Evolutionary conservation across 225 moss, liverwort and hornwort genomes (phyloP).

Genomic region (Bryoerythrophyllum caledonicum): DNA sequence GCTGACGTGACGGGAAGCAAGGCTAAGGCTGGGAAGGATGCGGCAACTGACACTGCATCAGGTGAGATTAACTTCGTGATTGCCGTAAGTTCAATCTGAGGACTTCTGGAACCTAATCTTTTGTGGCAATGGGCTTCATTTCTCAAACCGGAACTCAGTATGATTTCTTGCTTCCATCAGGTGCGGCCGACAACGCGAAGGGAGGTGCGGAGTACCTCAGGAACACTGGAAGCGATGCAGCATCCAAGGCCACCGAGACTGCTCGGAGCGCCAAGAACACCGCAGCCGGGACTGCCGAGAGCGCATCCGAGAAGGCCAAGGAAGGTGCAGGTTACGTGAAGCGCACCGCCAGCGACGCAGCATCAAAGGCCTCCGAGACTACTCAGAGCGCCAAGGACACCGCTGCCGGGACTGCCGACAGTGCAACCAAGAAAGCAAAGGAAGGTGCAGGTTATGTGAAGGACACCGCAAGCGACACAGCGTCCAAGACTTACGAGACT

Average conservation of each 20-base stretch:
- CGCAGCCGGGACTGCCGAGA: neutral
- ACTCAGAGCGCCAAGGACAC: neutral
- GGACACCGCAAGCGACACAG: neutral
- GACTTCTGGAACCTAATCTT: too few species aligned
- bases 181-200: conserved; percentile 6
- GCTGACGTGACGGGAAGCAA: conserved; percentile 2
- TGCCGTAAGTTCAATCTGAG: neutral
- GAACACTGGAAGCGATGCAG: conserved; percentile 3
- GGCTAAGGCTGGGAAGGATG: conserved; percentile 18
- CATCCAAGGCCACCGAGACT: neutral
- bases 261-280: neutral
- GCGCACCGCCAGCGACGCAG: neutral
- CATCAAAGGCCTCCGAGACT: conserved; percentile 2
- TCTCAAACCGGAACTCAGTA: neutral
- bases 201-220: neutral
- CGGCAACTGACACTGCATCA: neutral
- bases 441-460: neutral
- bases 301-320: neutral
- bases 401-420: neutral
- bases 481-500: neutral
- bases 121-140: neutral
- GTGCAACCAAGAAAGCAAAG: neutral
- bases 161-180: neutral
- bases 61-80: neutral
- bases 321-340: neutral